Evolutionary conservation across 2,329 filamentous ascomycete genomes (phyloP), one percentile per base, ranked within the genome.

Genomic region (Colletotrichum cordylinicola): DNA sequence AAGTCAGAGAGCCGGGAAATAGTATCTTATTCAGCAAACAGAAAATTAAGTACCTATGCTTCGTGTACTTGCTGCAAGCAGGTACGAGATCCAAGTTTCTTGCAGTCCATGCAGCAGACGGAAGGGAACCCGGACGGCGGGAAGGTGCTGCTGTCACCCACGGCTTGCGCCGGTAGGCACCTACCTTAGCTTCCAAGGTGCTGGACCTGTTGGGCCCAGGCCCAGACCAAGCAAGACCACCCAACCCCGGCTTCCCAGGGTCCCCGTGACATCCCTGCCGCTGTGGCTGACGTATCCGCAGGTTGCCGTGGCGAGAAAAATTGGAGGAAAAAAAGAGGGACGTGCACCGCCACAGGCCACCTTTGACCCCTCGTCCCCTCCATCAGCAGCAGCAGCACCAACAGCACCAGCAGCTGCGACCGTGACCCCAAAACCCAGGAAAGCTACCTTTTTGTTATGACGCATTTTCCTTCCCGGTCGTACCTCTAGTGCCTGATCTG

Each of bases 391-490:
- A 33, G 33, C 58, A 16, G 55, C 27, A 43, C 66, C 66, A 76
- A 62, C 73, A 75, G 48, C 39, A 39, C 61, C 62, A 35, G 21
- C 58, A 16, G 55, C 27, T 24, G 1, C 10, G 65, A 70, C 72
- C 29, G 37, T 60, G 62, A 68, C 60, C 64, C 70, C 39, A 35
- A 55, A 69, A 48, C 67, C 33, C 39, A 65, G 72, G 67, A 74
- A 70, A 72, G 43, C 43, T 52, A 52, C 43, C 66, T 74, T 73
- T 72, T 79, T 81, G 77, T 81, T 81, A 82, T 82, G 81, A 82
- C 81, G 81, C 81, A 82, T 78, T 75, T 79, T 75, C 58, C 61
- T 69, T 52, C 52, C 64, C 67, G 55, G 43, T 21, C 58, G 18
- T 33, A 62, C 58, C 58, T 62, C 16, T 62, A 27, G 64, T 76